Percentiles rank a stretch among this genome's conserved stretches.
phyloP scores from a whole-genome alignment of 108 stramenopile species.

The Bacterosira constricta region DNA sequence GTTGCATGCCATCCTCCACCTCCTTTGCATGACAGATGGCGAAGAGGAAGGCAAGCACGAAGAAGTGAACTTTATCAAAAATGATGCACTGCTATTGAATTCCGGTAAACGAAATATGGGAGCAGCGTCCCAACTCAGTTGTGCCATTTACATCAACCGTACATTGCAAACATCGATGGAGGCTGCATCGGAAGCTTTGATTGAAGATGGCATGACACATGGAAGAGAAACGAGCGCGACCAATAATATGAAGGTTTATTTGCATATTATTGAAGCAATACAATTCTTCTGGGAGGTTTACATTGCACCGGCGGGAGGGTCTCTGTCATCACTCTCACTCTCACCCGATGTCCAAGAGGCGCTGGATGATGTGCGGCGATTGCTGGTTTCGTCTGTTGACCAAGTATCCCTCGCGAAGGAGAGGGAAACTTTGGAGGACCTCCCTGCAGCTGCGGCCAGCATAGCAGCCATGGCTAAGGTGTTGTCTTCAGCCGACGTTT shows the following conservation, averaged over 20 bases:
- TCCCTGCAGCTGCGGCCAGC: slow-evolving; percentile 4
- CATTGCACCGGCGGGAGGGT: slow-evolving; percentile 51
- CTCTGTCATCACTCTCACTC: slow-evolving; percentile 25
- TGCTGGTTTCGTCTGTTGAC: slow-evolving; percentile 30
- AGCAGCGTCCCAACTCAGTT: slow-evolving; percentile 64
- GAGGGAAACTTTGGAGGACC: slow-evolving; percentile 2
- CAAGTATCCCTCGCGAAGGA: slow-evolving; percentile 12
- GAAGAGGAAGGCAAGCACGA: slow-evolving; percentile 13
- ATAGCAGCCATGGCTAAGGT: slow-evolving; percentile 13
- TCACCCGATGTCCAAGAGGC: slow-evolving; percentile 39
- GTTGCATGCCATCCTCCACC: slow-evolving; percentile 62
- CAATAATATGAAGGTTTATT: slow-evolving; percentile 12
- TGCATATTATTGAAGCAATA: slow-evolving; percentile 43
- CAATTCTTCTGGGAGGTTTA: slow-evolving; percentile 72
- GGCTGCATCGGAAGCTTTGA: slow-evolving; percentile 31
- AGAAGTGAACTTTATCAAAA: slow-evolving; percentile 46
- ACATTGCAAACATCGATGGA: slow-evolving; percentile 50
- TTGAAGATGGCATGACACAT: slow-evolving; percentile 46
- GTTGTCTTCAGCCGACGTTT: slow-evolving; percentile 32
- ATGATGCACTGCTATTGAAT: slow-evolving; percentile 55
- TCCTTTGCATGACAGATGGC: slow-evolving; percentile 64
- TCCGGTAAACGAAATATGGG: slow-evolving; percentile 53
- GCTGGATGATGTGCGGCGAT: slow-evolving; percentile 25
- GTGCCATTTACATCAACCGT: slow-evolving; percentile 69
- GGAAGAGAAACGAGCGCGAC: too few species aligned